Evolutionary conservation across 2,329 filamentous ascomycete genomes (phyloP).

Genomic region (Penicillium palitans): DNA sequence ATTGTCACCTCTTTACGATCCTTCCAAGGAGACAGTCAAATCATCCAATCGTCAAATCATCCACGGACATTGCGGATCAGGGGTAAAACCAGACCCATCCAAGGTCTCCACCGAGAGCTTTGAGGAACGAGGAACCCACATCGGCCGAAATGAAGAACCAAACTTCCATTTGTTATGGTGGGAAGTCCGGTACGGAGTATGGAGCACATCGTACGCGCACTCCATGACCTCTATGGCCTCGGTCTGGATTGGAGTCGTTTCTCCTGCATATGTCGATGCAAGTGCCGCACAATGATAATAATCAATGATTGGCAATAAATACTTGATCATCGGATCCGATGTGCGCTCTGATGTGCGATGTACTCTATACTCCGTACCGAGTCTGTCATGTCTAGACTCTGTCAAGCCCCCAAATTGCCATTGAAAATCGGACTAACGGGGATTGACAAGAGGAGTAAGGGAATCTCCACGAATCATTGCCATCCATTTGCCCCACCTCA

Average conservation of each 20-base stretch:
- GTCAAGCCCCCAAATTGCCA: slow-evolving; percentile 12
- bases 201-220: neutral
- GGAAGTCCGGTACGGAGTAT: neutral
- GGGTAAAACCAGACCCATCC: slow-evolving; percentile 21
- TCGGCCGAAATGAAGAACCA: slow-evolving; percentile 11
- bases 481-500: slow-evolving; percentile 7
- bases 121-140: slow-evolving; percentile 10
- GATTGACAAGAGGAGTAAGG: slow-evolving; percentile 3
- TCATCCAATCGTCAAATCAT: neutral
- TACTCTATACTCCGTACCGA: neutral
- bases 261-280: slow-evolving; percentile 4
- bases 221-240: neutral
- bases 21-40: neutral
- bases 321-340: neutral
- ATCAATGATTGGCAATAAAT: slow-evolving; percentile 18
- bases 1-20: neutral
- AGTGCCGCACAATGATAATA: slow-evolving; percentile 6
- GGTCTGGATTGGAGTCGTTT: neutral
- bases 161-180: slow-evolving; percentile 7
- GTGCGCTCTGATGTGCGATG: neutral
- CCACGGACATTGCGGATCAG: slow-evolving; percentile 7
- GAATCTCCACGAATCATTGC: slow-evolving; percentile 15
- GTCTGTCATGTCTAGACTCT: slow-evolving; percentile 2
- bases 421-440: slow-evolving; percentile 13
- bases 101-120: slow-evolving; percentile 26